A percentile compares a stretch with the other conserved stretches of the same genome.
Conservation (phyloP, 768 basidiomycete species). For the Tulasnella calospora region DNA sequence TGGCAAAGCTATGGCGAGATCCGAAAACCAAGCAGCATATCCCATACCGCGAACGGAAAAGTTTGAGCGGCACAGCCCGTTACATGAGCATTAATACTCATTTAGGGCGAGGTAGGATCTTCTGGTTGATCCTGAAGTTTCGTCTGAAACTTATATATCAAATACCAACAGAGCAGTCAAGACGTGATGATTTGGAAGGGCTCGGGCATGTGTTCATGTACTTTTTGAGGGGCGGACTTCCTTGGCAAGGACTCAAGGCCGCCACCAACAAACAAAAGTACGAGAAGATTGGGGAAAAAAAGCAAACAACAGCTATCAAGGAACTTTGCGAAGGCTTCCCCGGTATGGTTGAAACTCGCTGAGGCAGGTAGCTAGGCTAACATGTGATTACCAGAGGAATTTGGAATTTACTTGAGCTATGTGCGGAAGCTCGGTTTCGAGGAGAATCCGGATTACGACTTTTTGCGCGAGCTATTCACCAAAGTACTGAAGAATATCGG, state of each 20-base stretch:
- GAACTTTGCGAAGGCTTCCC: constrained; percentile 98
- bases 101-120: constrained; percentile 72
- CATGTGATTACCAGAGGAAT: constrained; percentile 66
- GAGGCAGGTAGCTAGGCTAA: not conserved
- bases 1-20: constrained; percentile 99
- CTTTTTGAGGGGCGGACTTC: constrained; percentile 90
- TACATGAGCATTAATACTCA: constrained; percentile 99
- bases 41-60: constrained; percentile 97
- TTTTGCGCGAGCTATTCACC: constrained; percentile 87
- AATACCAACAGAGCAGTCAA: constrained; percentile 69
- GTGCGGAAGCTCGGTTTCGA: constrained; percentile 98
- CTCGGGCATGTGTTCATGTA: constrained; percentile 99
- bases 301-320: constrained; percentile 84
- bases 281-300: constrained; percentile 99
- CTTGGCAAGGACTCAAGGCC: constrained; percentile 96
- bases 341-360: constrained; percentile 47
- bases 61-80: constrained; percentile 91
- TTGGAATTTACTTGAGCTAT: constrained; percentile 98
- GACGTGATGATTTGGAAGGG: constrained; percentile 94
- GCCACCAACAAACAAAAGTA: constrained; percentile 99
- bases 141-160: not conserved
- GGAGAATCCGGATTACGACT: constrained; percentile 96
- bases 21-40: constrained; percentile 99
- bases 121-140: constrained; percentile 17
- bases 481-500: constrained; percentile 85